Base-by-base conservation (phyloP, 1,284 basidiomycete species). In the Papiliotrema terrestris region DNA sequence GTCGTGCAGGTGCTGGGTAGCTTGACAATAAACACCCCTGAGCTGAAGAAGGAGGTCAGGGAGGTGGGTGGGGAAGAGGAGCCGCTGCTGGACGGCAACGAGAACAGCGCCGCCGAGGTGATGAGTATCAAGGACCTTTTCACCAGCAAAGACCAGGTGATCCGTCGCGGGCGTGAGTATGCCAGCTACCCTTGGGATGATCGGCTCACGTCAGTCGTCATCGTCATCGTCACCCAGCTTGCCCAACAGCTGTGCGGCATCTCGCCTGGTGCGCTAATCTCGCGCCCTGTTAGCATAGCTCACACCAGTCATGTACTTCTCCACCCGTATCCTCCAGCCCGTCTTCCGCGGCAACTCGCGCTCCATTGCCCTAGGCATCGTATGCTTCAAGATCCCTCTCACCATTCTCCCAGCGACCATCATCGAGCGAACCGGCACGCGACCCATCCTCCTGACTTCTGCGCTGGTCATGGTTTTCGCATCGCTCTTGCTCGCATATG, bases 371-470 rank as follows among this genome's bases (percentile, higher is more conserved):
- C 61, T 78, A 2, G 59, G 63, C 51, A 65, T 78, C 53, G 66
- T 74, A 25, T 39, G 68, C 8, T 60, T 69, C 57, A 80, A 80
- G 59, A 63, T 77, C 26, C 61, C 76, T 17, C 68, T 78, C 55
- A 80, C 79, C 0, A 71, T 76, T 44, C 60, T 77, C 8, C 77
- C 79, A 6, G 75, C 78, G 5, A 73, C 74, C 54, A 61, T 80
- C 26, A 73, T 80, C 56, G 67, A 74, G 32, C 29, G 44, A 3
- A 22, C 32, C n/a, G 52, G 52, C 15, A 49, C 52, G 14, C 45
- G 46, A 17, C 52, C 52, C 19, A 54, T 35, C 57, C 22, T 54
- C 9, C 41, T 54, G 11, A 32, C 46, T 45, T 63, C 65, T 1
- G 56, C 59, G 1, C 8, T 20, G 2, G 2, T 55, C 45, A 65